These are phyloP conservation scores for Leccinum olivaceopallidum DNA, from an alignment of 768 basidiomycete genomes.

Conservation along the genomic window DNA sequence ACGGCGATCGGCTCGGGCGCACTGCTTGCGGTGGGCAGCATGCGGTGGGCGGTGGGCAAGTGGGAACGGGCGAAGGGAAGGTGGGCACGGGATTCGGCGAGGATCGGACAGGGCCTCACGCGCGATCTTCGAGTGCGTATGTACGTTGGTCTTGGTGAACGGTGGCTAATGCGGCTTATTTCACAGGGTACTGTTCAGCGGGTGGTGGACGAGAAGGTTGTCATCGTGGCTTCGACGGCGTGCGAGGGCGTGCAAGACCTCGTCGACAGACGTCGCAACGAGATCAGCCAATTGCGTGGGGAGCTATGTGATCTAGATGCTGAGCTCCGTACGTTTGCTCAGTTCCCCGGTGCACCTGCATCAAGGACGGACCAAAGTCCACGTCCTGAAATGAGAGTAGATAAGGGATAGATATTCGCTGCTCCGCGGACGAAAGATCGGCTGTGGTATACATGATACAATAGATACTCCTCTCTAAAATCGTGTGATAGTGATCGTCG, in stretches of 20 bases:
- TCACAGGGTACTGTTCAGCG: slow-evolving; percentile 46
- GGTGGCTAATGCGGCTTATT: slow-evolving; percentile 4
- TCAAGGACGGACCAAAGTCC: slow-evolving; percentile 6
- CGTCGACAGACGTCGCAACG: slow-evolving; percentile 41
- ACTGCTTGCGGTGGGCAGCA: slow-evolving; percentile 46
- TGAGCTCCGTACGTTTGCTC: slow-evolving; percentile 27
- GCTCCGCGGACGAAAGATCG: slow-evolving; percentile 8
- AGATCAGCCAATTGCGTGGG: slow-evolving; percentile 44
- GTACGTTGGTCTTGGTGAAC: neutral
- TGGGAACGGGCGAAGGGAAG: slow-evolving; percentile 68
- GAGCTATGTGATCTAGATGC: slow-evolving; percentile 43
- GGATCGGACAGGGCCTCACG: slow-evolving; percentile 61
- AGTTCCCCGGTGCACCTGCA: slow-evolving; percentile 2
- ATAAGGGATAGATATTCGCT: slow-evolving; percentile 16
- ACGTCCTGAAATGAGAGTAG: slow-evolving; percentile 1
- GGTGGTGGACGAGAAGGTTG: slow-evolving; percentile 53
- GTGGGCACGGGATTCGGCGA: slow-evolving; percentile 69
- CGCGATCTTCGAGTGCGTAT: slow-evolving; percentile 61
- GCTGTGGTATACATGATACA: slow-evolving; percentile 29
- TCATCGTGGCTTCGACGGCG: slow-evolving; percentile 50
- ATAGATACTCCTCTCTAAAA: slow-evolving; percentile 27
- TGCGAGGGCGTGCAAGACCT: slow-evolving; percentile 46
- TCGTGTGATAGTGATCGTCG: slow-evolving; percentile 30
- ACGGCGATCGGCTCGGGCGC: slow-evolving; percentile 63
- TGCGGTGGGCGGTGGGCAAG: slow-evolving; percentile 62